Evolutionary conservation across 2,329 filamentous ascomycete genomes (phyloP), one percentile per base, ranked within the genome.

Genomic region (Botrytis aclada): DNA sequence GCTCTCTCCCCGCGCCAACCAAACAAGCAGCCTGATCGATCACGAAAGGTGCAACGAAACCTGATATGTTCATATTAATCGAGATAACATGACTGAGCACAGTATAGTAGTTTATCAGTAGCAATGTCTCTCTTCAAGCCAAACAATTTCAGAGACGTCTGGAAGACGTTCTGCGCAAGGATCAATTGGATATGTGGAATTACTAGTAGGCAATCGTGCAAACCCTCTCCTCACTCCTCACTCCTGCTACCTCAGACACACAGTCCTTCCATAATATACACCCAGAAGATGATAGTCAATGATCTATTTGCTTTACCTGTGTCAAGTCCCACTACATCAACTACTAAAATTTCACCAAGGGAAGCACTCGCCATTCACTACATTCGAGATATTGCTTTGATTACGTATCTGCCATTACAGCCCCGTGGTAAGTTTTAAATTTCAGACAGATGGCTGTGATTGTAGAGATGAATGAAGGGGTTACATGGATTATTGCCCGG

Each of bases 381-480:
- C 25, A 9, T 4, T 84, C 88, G 0, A 0, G 91, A 93, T 80
- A 93, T 92, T 80, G 90, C 90, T 4, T 85, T 92, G 71, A 86
- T 93, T 20, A 91, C 20, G 1, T 22, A 47, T 20, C 43, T 47
- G n/a, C n/a, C 6, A 32, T 56, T 29, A 29, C 91, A 0, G 87
- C 90, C 0, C 0, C 92, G 87, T 85, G 88, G 88, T 0, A 93
- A n/a, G 25, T n/a, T 54, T n/a, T 6, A 54, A 3, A 80, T 90
- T 93, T 81, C 90, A 93, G 80, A 86, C 90, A 71, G 83, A 90
- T 32, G 93, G 93, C 77, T 87, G 92, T 54, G 86, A 86, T 1
- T 88, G 89, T 60, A 85, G 87, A 43, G 88, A 91, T 86, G 1
- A 88, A 89, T 61, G 85, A 87, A 45, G 88, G 91, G 64, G 82